phyloP scores from a whole-genome alignment of 2,329 filamentous ascomycete genomes.

The Diatrype stigma region DNA sequence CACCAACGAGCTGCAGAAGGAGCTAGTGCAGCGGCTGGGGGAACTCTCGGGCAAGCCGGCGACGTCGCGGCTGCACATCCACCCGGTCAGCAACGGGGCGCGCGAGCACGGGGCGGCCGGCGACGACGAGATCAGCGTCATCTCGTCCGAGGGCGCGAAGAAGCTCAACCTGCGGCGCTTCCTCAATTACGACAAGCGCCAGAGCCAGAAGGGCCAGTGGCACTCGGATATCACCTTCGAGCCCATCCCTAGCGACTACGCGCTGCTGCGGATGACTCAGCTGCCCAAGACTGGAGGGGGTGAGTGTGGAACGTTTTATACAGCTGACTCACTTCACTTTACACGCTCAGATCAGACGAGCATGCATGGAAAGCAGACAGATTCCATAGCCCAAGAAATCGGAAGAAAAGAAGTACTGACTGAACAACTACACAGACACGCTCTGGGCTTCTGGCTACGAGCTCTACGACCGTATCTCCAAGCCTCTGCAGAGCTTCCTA shows the following conservation, averaged over 20 bases:
- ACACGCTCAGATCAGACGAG: too few relatives aligned
- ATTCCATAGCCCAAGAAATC: too few relatives aligned
- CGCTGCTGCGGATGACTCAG: conserved; percentile 42
- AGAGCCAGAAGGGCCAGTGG: conserved; percentile 43
- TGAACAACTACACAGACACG: conserved; percentile 31
- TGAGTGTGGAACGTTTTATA: conserved; percentile 22
- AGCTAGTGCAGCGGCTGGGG: conserved; percentile 57
- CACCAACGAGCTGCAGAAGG: conserved; percentile 61
- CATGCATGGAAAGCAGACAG: too few relatives aligned
- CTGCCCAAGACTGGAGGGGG: conserved; percentile 42
- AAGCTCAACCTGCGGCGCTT: conserved; percentile 43
- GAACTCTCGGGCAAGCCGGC: conserved; percentile 53
- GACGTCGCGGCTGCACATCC: conserved; percentile 55
- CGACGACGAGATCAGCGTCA: conserved; percentile 61
- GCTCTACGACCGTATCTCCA: conserved; percentile 44
- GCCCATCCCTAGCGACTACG: conserved; percentile 51
- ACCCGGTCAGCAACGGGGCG: conserved; percentile 51
- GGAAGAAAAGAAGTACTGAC: too few relatives aligned
- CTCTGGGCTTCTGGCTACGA: conserved; percentile 42
- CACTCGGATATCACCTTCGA: conserved; percentile 56
- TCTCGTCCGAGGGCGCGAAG: conserved; percentile 53
- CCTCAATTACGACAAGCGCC: conserved; percentile 33
- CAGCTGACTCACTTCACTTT: too few relatives aligned
- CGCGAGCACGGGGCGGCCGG: conserved; percentile 48
- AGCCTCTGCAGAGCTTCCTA: conserved; percentile 44